phyloP scores from a whole-genome alignment of 2,329 filamentous ascomycete species.

The Ophiostoma novo-ulmi region DNA sequence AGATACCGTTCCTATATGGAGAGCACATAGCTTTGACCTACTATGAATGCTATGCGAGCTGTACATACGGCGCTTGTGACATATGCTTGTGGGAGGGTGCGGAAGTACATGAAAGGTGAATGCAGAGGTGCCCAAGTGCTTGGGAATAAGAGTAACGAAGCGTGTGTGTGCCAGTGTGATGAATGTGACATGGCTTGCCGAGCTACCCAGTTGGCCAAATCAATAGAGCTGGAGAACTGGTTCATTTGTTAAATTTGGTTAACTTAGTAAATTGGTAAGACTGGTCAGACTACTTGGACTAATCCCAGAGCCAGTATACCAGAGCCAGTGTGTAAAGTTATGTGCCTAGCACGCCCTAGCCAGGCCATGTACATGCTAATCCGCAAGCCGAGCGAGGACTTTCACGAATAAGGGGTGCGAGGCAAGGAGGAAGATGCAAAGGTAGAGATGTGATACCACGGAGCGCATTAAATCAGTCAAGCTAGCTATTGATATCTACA shows the following conservation, averaged over 20 bases:
- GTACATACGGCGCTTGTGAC: background rate
- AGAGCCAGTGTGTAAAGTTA: background rate
- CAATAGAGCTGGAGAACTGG: background rate
- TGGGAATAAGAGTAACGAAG: background rate
- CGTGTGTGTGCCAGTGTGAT: background rate
- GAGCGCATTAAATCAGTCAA: background rate
- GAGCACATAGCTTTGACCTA: background rate
- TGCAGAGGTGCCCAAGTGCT: constrained; percentile 9
- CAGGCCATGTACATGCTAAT: background rate
- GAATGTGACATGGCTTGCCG: background rate
- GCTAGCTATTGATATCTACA: background rate
- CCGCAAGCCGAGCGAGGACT: background rate
- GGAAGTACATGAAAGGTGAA: background rate
- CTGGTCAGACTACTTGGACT: background rate
- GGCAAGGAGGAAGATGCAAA: background rate
- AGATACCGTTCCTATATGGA: background rate
- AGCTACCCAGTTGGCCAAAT: background rate
- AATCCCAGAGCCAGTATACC: background rate
- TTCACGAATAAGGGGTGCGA: background rate
- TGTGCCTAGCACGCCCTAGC: background rate
- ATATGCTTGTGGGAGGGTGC: background rate
- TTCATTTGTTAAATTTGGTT: background rate
- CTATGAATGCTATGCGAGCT: background rate
- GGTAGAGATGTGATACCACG: background rate
- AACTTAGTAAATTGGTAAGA: background rate